Conservation (phyloP, 2,329 filamentous ascomycete genomes). For the Zarea fungicola region DNA sequence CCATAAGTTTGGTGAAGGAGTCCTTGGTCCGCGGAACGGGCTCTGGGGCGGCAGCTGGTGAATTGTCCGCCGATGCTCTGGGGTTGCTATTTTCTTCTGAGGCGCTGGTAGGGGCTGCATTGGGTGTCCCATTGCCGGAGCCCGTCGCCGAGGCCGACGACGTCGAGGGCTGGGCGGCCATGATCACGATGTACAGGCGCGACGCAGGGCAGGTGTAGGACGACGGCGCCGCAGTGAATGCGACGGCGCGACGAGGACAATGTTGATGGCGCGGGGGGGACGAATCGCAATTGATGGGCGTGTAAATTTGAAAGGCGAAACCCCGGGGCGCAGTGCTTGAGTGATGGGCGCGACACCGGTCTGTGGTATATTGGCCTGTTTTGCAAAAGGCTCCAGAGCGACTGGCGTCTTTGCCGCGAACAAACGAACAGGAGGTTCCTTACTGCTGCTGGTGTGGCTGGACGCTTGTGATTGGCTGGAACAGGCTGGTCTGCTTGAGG, state of each 20-base stretch:
- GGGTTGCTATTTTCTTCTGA: conserved; percentile 25
- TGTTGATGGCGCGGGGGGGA: not conserved
- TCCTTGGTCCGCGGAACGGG: conserved; percentile 50
- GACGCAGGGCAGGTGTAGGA: conserved; percentile 5
- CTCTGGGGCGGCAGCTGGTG: conserved; percentile 19
- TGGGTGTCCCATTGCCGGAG: conserved; percentile 26
- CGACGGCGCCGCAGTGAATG: conserved; percentile 12
- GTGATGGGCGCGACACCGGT: conserved; percentile 9
- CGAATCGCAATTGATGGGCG: conserved; percentile 1
- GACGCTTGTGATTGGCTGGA: not conserved
- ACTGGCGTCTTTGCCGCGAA: conserved; percentile 10
- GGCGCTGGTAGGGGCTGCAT: conserved; percentile 14
- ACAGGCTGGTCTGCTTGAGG: not conserved
- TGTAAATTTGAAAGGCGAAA: not conserved
- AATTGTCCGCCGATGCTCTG: conserved; percentile 6
- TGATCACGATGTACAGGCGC: conserved; percentile 29
- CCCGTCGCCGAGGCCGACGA: conserved; percentile 28
- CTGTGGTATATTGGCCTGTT: conserved; percentile 9
- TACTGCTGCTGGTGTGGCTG: conserved; percentile 5
- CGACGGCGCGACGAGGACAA: conserved; percentile 9
- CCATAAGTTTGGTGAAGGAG: conserved; percentile 46
- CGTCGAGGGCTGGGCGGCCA: conserved; percentile 41
- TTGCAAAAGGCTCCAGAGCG: conserved; percentile 5
- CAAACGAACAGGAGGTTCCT: conserved; percentile 12
- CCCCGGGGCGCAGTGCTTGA: not conserved